Conservation (phyloP, 768 basidiomycete genomes). For the Lactarius trivialis region DNA sequence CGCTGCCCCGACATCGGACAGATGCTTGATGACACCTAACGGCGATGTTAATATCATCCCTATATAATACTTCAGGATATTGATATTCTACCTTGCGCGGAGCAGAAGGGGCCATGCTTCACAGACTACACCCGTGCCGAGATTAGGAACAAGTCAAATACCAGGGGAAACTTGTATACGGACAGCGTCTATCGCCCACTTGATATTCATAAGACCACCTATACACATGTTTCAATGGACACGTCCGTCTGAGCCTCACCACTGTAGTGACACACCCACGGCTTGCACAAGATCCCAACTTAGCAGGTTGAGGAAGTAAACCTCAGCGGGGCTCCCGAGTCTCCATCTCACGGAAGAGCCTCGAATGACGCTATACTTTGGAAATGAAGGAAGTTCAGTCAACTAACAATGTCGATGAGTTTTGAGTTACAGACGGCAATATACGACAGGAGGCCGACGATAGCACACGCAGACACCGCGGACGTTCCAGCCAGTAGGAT, state of each 20-base stretch:
- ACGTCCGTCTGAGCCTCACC: background rate
- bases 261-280: constrained; percentile 11
- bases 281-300: constrained; percentile 27
- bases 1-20: background rate
- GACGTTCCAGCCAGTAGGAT: constrained; percentile 24
- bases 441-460: constrained; percentile 22
- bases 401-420: background rate
- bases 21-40: background rate
- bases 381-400: background rate
- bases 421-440: constrained; percentile 19
- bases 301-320: constrained; percentile 26
- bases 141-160: background rate
- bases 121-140: background rate
- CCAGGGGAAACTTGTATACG: constrained; percentile 8
- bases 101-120: background rate
- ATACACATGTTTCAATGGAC: background rate
- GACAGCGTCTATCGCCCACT: constrained; percentile 31
- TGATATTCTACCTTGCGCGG: constrained; percentile 2
- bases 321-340: constrained; percentile 23
- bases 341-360: constrained; percentile 15
- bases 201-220: constrained; percentile 35
- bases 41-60: background rate
- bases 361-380: constrained; percentile 19
- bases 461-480: constrained; percentile 21
- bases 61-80: background rate